Percentiles rank a stretch among this genome's conserved stretches.
Evolutionary conservation across 176 grass and related monocot species (phyloP).

Genomic region (Thalia dealbata): DNA sequence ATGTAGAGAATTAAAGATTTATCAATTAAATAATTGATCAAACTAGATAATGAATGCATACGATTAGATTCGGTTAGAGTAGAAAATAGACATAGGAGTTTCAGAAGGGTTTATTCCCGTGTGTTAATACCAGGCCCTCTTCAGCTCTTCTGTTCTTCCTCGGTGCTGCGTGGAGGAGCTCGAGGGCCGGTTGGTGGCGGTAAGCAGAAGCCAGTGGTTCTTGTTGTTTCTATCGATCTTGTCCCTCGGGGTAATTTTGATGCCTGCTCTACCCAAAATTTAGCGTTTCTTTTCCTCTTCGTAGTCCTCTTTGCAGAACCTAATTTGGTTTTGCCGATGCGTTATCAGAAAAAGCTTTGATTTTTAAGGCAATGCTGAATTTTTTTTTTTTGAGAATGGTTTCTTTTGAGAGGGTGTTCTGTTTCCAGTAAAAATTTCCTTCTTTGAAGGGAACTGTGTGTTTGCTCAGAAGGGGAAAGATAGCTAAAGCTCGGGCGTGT

Average conservation of each 20-base stretch:
- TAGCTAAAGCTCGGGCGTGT: neutral
- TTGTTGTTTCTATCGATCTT: neutral
- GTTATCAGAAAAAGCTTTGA: neutral
- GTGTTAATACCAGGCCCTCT: neutral
- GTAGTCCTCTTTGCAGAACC: too few relatives aligned
- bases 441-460: neutral
- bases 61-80: too few relatives aligned
- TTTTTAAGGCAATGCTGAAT: neutral
- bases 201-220: neutral
- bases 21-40: too few relatives aligned
- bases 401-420: neutral
- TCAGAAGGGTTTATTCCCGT: too few relatives aligned
- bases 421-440: neutral
- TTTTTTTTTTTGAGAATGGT: neutral
- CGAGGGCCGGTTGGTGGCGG: slow-evolving; percentile 10
- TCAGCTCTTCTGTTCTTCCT: neutral
- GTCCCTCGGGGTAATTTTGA: neutral
- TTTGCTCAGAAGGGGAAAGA: neutral
- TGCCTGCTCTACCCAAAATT: neutral
- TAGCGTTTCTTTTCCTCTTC: neutral
- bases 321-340: too few relatives aligned
- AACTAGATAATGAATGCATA: too few relatives aligned
- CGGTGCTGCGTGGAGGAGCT: slow-evolving; percentile 6
- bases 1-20: too few relatives aligned
- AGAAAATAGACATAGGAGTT: too few relatives aligned